Evolutionary conservation across 176 grass and related monocot species (phyloP), one percentile per base, ranked within the genome.

Genomic region (Lolium multiflorum): DNA sequence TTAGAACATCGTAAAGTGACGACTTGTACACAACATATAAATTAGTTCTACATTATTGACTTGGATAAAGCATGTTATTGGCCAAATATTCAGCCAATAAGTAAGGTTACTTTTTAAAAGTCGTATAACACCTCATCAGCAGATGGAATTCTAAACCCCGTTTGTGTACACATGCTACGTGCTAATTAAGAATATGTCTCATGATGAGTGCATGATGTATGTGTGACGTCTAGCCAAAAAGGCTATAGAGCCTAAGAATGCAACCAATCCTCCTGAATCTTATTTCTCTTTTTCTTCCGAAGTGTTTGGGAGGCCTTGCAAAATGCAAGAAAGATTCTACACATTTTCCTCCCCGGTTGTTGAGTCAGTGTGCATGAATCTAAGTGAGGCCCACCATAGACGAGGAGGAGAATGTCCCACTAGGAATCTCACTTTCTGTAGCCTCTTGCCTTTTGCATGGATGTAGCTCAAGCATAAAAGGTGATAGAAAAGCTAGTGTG

Each of bases 391-490:
- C 81, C 87, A 43, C 54, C 24, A 37, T 55, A 43, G 15, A 46
- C 44, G n/a, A 16, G 9, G 22, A 48, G 11, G 22, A 38, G 16
- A 2, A 78, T 87, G 28, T 72, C 74, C 35, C 70, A 56, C 31
- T 47, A 56, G 86, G 78, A 67, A 67, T 77, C 80, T 76, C 26
- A 54, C 31, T 59, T 82, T 87, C 28, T 39, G 46, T 18, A 75
- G 11, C 64, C 49, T 81, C 50, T 77, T 35, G 1, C 74, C 37
- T 86, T 73, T 77, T 47, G 51, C 81, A 77, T 55, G 63, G 87
- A 64, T 35, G 62, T 44, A 70, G 61, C 13, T 55, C 22, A 82
- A 24, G 48, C 58, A 76, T 6, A 70, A 62, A 15, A 13, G 71
- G 15, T 68, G 12, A 26, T 86, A 17, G 71, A 74, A 26, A 74